Conservation (phyloP, 2,329 filamentous ascomycete genomes). For the Erysiphe pulchra region DNA sequence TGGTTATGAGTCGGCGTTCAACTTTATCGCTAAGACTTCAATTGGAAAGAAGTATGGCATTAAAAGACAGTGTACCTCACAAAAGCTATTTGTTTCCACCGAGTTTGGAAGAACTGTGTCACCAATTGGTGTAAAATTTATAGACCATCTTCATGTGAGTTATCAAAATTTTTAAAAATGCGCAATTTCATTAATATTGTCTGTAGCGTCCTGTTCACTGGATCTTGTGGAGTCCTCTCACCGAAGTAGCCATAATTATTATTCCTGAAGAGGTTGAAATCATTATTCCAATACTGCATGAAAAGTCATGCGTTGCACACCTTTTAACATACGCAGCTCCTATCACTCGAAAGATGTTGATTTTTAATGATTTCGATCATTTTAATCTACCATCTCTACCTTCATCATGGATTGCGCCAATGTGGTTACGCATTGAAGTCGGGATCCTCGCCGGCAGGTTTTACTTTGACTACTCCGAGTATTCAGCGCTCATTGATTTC, state of each 20-base stretch:
- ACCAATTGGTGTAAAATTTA: constrained; percentile 2
- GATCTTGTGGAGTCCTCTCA: constrained; percentile 27
- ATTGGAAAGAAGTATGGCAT: constrained; percentile 16
- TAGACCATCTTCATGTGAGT: constrained; percentile 1
- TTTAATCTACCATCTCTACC: constrained; percentile 25
- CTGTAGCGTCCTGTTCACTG: constrained; percentile 26
- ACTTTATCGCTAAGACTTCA: constrained; percentile 16
- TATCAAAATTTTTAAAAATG: constrained; percentile 1
- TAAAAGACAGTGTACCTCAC: constrained; percentile 5
- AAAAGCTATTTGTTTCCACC: constrained; percentile 16
- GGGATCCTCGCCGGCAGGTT: constrained; percentile 33
- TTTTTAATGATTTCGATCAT: constrained; percentile 28
- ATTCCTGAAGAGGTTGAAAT: constrained; percentile 36
- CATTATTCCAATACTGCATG: constrained; percentile 21
- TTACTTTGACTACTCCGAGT: constrained; percentile 28
- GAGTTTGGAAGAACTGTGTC: constrained; percentile 24
- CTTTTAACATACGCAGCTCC: constrained; percentile 33
- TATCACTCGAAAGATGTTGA: constrained; percentile 30
- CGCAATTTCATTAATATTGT: not conserved
- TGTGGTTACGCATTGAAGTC: constrained; percentile 29
- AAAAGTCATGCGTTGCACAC: constrained; percentile 12
- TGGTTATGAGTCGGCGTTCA: constrained; percentile 18
- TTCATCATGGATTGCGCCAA: constrained; percentile 16
- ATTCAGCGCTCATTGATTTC: constrained; percentile 13
- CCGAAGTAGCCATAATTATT: constrained; percentile 26